phyloP scores from a whole-genome alignment of 495 filamentous ascomycete species.

The Daldinia concentrica region DNA sequence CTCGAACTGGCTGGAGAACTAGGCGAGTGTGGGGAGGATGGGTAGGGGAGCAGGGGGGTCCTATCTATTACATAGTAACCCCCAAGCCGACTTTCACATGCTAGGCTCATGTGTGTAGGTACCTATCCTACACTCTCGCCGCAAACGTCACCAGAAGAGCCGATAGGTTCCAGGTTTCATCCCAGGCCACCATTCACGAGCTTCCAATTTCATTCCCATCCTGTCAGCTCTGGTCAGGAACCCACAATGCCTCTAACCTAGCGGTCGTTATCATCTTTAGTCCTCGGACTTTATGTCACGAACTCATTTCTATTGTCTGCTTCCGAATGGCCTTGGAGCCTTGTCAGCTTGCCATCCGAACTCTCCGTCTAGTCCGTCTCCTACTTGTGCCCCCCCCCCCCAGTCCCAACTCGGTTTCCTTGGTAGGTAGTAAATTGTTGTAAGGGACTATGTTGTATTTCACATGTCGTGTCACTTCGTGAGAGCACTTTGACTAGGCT shows the following conservation, averaged over 20 bases:
- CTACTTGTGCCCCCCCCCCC: not conserved
- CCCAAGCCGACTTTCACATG: constrained; percentile 37
- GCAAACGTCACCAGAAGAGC: constrained; percentile 40
- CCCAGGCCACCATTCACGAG: constrained; percentile 37
- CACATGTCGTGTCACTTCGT: constrained; percentile 23
- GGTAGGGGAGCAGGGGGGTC: too few species aligned
- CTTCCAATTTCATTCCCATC: constrained; percentile 29
- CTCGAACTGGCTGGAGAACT: not conserved
- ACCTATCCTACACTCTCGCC: constrained; percentile 17
- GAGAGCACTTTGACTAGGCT: constrained; percentile 2
- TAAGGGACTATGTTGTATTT: constrained; percentile 25
- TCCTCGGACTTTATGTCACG: constrained; percentile 32
- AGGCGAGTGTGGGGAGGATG: constrained; percentile 22
- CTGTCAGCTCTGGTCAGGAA: constrained; percentile 34
- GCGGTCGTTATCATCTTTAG: constrained; percentile 18
- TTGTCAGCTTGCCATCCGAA: constrained; percentile 25
- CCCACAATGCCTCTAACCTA: constrained; percentile 29
- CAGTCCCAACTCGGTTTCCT: constrained; percentile 17
- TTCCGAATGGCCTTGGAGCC: constrained; percentile 18
- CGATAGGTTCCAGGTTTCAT: constrained; percentile 36
- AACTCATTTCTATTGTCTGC: constrained; percentile 24
- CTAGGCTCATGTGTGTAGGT: constrained; percentile 10
- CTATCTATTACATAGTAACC: not conserved
- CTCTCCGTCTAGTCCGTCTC: constrained; percentile 15
- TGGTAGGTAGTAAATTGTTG: constrained; percentile 1